Evolutionary conservation across 192 early-diverging fungal species (phyloP), one percentile per base, ranked within the genome.

Genomic region (Rhizoclosmatium sp.): DNA sequence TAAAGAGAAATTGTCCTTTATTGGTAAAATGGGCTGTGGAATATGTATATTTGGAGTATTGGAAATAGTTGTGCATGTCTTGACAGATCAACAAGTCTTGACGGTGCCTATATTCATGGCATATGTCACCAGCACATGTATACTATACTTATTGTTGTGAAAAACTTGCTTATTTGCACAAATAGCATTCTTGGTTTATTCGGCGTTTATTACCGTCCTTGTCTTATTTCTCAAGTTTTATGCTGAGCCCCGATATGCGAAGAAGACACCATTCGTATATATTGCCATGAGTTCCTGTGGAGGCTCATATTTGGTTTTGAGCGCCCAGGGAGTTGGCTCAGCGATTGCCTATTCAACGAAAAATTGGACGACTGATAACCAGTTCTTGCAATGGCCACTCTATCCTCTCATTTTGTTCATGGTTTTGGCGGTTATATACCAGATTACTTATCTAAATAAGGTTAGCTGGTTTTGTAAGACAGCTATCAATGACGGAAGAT

Each of bases 361-460:
- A 19, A 62, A 80, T 49, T 79, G 49, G 87, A 71, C 42, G 64
- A 83, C 49, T 76, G 86, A 60, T 87, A 93, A 85, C 66, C 87
- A 92, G 75, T 89, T 88, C 58, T 64, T 92, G 1, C 85, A 91
- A 75, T 80, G 81, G 82, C 71, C 47, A 2, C 56, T 79, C 16
- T 82, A 85, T 71, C 84, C 88, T 16, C 81, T 91, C 2, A 62
- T 86, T 5, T 85, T 78, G 1, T 92, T 92, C 65, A 82, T 92
- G 4, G 51, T 82, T 39, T 78, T 82, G 31, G 81, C 83, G 0
- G 75, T 86, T 14, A 10, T 92, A 14, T 83, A 82, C 0, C 89
- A 92, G 75, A 82, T 92, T 48, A 83, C 90, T 73, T 93, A 89
- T 70, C 76, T 92, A 9, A 92, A 92, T 81, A 89, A 89, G 80